Conservation (phyloP, 1,139 yeast species). For the Nakaseomyces kungkrabaensis region DNA sequence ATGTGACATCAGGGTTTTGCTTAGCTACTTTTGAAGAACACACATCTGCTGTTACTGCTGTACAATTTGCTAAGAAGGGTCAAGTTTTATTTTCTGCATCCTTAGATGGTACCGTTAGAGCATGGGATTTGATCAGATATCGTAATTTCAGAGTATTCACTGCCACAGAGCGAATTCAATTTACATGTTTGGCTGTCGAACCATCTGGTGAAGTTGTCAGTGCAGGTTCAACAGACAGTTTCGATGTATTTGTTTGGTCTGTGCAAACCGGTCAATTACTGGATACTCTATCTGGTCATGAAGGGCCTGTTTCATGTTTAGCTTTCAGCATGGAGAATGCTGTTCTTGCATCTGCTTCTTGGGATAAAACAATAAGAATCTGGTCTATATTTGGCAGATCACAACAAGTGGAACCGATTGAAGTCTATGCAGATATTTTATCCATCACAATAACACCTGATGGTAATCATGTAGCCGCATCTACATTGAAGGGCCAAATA, state of each 20-base stretch:
- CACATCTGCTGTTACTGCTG: slow-evolving; percentile 77
- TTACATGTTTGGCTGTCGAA: slow-evolving; percentile 84
- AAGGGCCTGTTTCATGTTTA: slow-evolving; percentile 86
- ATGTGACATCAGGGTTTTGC: slow-evolving; percentile 84
- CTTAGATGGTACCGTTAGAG: slow-evolving; percentile 92
- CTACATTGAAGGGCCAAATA: slow-evolving; percentile 83
- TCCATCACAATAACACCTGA: slow-evolving; percentile 83
- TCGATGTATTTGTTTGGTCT: slow-evolving; percentile 92
- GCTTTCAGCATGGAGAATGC: slow-evolving; percentile 78
- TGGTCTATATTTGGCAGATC: slow-evolving; percentile 89
- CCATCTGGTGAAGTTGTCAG: slow-evolving; percentile 96
- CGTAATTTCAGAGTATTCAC: slow-evolving; percentile 93
- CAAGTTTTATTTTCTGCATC: slow-evolving; percentile 87
- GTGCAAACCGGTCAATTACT: slow-evolving; percentile 90
- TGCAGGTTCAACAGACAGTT: slow-evolving; percentile 87
- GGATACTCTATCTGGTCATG: slow-evolving; percentile 85
- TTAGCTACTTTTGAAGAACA: slow-evolving; percentile 88
- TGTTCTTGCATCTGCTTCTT: slow-evolving; percentile 79
- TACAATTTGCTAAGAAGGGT: slow-evolving; percentile 77
- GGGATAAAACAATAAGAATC: slow-evolving; percentile 90
- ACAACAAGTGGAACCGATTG: slow-evolving; percentile 83
- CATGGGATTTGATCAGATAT: slow-evolving; percentile 90
- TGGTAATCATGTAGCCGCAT: slow-evolving; percentile 78
- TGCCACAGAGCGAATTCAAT: slow-evolving; percentile 80
- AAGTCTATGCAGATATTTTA: slow-evolving; percentile 76